Conservation (phyloP, 306 rosid species). For the Pachyrhizus erosus region DNA sequence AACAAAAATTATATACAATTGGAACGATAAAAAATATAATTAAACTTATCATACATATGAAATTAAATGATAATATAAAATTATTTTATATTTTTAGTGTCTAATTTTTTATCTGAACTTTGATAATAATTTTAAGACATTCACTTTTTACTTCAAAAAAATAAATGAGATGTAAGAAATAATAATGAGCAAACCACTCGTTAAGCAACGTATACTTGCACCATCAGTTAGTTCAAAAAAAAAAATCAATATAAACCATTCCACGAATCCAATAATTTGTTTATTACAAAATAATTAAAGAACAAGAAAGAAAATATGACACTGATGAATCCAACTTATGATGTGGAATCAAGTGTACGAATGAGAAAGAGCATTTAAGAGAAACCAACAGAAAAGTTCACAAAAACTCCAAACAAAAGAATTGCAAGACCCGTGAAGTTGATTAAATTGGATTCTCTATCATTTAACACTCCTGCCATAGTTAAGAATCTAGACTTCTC, state of each 20-base stretch:
- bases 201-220: neutral
- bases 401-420: constrained; percentile 81
- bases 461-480: neutral
- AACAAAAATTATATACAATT: no score
- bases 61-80: no score
- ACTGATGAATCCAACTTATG: neutral
- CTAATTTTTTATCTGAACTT: no score
- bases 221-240: neutral
- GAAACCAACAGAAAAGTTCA: constrained; percentile 55
- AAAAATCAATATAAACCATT: neutral
- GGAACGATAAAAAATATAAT: no score
- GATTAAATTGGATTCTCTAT: constrained; percentile 51
- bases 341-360: neutral
- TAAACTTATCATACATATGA: no score
- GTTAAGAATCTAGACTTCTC: constrained; percentile 57
- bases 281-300: neutral
- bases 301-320: neutral
- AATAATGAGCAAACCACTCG: neutral
- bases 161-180: no score
- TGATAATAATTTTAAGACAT: no score
- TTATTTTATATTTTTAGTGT: no score
- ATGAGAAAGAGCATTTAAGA: neutral
- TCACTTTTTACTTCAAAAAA: no score
- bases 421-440: constrained; percentile 69
- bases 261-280: neutral